A percentile compares a stretch with the other conserved stretches of the same genome.
Evolutionary conservation across 768 basidiomycete genomes (phyloP).

Genomic region (Chiua virens): DNA sequence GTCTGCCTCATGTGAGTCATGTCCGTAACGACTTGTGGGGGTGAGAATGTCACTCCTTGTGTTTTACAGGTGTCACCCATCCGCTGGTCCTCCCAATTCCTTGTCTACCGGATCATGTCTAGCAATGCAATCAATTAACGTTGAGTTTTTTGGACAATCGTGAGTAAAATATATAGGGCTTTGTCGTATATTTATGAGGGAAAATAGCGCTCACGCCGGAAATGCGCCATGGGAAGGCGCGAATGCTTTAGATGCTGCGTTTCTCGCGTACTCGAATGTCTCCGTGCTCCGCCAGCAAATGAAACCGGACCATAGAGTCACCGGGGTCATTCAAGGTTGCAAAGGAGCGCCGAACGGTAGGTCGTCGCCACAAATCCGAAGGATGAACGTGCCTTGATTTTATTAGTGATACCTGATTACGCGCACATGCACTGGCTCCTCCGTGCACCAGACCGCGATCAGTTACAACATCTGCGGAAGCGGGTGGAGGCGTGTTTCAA

Average conservation of each 20-base stretch:
- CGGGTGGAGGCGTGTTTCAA: constrained; percentile 70
- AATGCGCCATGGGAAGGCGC: constrained; percentile 82
- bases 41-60: constrained; percentile 14
- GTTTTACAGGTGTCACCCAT: constrained; percentile 67
- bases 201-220: constrained; percentile 71
- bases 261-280: constrained; percentile 77
- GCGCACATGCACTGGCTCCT: constrained; percentile 71
- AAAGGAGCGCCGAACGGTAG: constrained; percentile 70
- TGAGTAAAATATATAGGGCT: constrained; percentile 32
- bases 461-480: constrained; percentile 52
- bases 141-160: constrained; percentile 77
- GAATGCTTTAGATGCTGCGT: constrained; percentile 87
- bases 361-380: constrained; percentile 22
- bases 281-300: constrained; percentile 86
- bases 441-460: constrained; percentile 62
- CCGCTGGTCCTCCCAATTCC: constrained; percentile 52
- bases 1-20: constrained; percentile 64
- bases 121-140: constrained; percentile 63
- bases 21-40: constrained; percentile 7
- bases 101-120: constrained; percentile 52
- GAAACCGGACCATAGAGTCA: constrained; percentile 75
- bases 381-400: not conserved
- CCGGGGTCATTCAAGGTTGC: constrained; percentile 72
- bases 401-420: constrained; percentile 80
- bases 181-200: constrained; percentile 6